phyloP scores from a whole-genome alignment of 2,329 filamentous ascomycete species.

The Colletotrichum theobromicola region DNA sequence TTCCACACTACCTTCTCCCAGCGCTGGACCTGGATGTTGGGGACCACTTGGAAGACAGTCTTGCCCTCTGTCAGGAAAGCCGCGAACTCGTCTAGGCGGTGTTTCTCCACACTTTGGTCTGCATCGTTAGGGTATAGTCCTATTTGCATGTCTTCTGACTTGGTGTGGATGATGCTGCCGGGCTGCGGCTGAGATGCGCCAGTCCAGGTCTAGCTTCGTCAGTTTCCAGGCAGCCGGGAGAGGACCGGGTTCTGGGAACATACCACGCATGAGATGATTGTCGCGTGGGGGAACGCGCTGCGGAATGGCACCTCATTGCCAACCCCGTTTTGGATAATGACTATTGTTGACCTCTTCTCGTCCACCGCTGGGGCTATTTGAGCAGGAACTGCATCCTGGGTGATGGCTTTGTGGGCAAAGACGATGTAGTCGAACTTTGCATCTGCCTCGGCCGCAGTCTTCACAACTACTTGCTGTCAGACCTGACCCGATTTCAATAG shows the following conservation, averaged over 20 bases:
- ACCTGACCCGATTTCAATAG: neutral
- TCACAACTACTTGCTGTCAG: conserved; percentile 38
- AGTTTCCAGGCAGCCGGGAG: neutral
- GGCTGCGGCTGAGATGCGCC: conserved; percentile 55
- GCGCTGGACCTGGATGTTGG: conserved; percentile 60
- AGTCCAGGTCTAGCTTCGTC: conserved; percentile 50
- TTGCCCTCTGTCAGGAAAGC: conserved; percentile 43
- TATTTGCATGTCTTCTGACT: conserved; percentile 59
- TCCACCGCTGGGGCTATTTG: conserved; percentile 40
- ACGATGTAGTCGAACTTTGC: conserved; percentile 60
- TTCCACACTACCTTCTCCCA: conserved; percentile 69
- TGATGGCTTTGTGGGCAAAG: conserved; percentile 60
- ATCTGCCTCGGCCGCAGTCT: conserved; percentile 49
- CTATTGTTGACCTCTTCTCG: conserved; percentile 51
- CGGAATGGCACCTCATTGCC: conserved; percentile 62
- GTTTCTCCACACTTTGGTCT: conserved; percentile 33
- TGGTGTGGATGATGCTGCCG: conserved; percentile 54
- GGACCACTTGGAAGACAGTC: conserved; percentile 51
- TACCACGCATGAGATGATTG: conserved; percentile 61
- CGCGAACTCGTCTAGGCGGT: conserved; percentile 45
- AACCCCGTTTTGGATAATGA: conserved; percentile 67
- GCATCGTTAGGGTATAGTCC: conserved; percentile 51
- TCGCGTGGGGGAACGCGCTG: conserved; percentile 51
- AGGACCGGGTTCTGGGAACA: conserved; percentile 23
- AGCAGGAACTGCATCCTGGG: conserved; percentile 40